phyloP scores from a whole-genome alignment of 805 yeast genomes.

The Yamadazyma sp. region DNA sequence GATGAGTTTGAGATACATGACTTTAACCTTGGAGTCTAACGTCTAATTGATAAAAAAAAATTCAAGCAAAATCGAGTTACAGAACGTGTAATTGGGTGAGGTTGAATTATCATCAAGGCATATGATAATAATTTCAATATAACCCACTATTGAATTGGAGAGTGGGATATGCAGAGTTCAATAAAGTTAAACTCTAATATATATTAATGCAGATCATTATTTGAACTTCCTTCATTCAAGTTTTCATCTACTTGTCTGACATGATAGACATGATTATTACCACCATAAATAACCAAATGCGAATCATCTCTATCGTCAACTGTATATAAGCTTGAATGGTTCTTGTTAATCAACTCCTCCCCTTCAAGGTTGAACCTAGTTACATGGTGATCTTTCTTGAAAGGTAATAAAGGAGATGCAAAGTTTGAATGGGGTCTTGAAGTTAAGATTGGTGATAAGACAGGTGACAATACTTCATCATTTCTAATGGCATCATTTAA shows the following conservation, averaged over 20 bases:
- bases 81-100: no score
- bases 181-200: no score
- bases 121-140: no score
- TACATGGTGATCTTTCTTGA: constrained; percentile 7
- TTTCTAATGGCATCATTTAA: constrained; percentile 45
- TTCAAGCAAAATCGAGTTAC: no score
- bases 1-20: no score
- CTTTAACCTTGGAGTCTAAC: no score
- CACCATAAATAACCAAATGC: constrained; percentile 10
- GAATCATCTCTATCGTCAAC: constrained; percentile 4
- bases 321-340: constrained; percentile 13
- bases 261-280: constrained; percentile 14
- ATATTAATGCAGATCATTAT: no score
- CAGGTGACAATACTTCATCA: constrained; percentile 46
- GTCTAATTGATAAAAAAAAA: no score
- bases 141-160: no score
- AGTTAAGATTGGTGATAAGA: constrained; percentile 42
- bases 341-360: constrained; percentile 11
- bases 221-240: no score
- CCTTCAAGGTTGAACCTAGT: constrained; percentile 12
- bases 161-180: no score
- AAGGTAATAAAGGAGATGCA: constrained; percentile 11
- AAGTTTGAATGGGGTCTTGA: constrained; percentile 9
- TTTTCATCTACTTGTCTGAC: constrained; percentile 9
- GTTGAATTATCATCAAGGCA: no score